Base-by-base conservation (phyloP, 2,329 filamentous ascomycete genomes). In the Saccharata proteae region DNA sequence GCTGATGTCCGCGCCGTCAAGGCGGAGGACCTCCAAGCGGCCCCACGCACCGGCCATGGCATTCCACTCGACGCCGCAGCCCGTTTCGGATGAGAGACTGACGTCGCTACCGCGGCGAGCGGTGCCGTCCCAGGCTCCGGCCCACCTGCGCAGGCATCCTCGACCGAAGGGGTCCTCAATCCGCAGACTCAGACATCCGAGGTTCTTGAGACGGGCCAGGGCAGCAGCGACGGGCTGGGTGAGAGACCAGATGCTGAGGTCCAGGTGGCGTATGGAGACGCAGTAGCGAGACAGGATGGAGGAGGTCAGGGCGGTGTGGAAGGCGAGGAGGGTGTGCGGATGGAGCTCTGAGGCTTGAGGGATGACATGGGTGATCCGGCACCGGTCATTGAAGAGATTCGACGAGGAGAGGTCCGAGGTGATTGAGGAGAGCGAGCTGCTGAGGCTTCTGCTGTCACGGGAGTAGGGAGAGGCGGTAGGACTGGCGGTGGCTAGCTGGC, bases 401-500 rank as follows among this genome's bases (percentile, higher is more conserved):
- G 32, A 28, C 6, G 11, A 12, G 6, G 23, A 16, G 5, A 17
- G 13, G 8, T 18, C 18, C 20, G 17, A 13, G 12, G 16, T 11
- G 13, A 7, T 10, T 23, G 16, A 17, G 31, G 22, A 16, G 14
- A 13, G 19, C 22, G 10, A 15, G 31, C 25, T 5, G 22, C 19
- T 13, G 18, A 22, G 17, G 25, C 30, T 36, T 20, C 29, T 36
- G 13, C 24, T 23, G 34, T 20, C 29, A 24, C 25, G 34, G 16
- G 29, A 32, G 20, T 24, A 32, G 14, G 34, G 34, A 2, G 34
- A 36, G 3, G 34, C 34, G 11, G 33, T 30, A 15, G 33, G 33
- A 18, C 29, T 35, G 15, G 33, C 27, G 28, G 28, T 35, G 18
- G 33, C 30, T 17, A 67, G 81, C 37, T 67, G 80, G 37, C 67